phyloP scores from a whole-genome alignment of 108 stramenopile genomes.

The Hondaea fermentalgiana region DNA sequence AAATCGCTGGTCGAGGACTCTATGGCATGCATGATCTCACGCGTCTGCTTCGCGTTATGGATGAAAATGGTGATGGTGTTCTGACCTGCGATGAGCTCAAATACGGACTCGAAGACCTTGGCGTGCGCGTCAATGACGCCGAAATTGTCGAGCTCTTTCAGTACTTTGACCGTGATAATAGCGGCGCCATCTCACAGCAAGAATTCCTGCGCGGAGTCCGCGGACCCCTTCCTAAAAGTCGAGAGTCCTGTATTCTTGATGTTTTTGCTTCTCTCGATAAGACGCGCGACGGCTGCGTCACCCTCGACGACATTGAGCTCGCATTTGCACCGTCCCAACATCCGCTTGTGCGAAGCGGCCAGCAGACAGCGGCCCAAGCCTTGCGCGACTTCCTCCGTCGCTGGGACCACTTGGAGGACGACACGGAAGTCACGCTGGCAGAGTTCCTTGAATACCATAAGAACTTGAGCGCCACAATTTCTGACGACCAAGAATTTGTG shows the following conservation, averaged over 20 bases:
- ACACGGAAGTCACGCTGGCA: not conserved
- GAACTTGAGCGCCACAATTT: not conserved
- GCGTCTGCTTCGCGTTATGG: not conserved
- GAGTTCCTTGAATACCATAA: not conserved
- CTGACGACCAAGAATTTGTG: not conserved
- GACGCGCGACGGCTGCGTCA: not conserved
- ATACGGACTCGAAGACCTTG: not conserved
- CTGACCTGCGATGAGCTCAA: not conserved
- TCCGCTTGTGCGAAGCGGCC: not conserved
- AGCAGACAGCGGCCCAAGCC: not conserved
- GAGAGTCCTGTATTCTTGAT: not conserved
- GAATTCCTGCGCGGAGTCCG: slow-evolving; percentile 4
- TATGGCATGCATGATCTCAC: not conserved
- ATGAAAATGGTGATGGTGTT: not conserved
- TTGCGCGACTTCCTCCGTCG: not conserved
- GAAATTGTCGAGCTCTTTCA: not conserved
- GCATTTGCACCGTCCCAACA: not conserved
- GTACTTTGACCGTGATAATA: not conserved
- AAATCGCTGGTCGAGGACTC: not conserved
- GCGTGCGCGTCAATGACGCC: not conserved
- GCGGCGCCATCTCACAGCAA: not conserved
- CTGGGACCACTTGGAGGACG: not conserved
- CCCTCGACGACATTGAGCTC: not conserved
- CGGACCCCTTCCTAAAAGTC: not conserved
- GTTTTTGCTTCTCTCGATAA: not conserved